A percentile compares a stretch with the other conserved stretches of the same genome.
These are phyloP conservation scores for Gaillardinia entomophila DNA, from an alignment of 805 yeast species.

Conservation along the genomic window DNA sequence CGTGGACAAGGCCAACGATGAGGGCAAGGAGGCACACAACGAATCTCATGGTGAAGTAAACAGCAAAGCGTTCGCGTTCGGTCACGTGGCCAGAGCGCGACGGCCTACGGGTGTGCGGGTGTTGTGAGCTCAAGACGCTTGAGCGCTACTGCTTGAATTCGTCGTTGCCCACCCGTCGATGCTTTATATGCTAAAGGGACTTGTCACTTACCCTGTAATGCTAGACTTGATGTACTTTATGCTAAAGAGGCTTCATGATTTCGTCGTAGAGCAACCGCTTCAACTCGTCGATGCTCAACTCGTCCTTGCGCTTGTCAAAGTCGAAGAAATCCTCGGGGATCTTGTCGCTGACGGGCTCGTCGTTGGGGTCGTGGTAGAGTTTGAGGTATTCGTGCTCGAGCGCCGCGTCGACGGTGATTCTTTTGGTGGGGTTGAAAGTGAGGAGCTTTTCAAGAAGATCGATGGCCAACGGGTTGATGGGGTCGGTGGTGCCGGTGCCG, in stretches of 20 bases:
- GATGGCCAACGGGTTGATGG: conserved; percentile 36
- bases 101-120: too few relatives aligned
- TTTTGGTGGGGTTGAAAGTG: conserved; percentile 62
- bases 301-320: conserved; percentile 80
- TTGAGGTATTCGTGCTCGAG: conserved; percentile 79
- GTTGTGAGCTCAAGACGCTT: too few relatives aligned
- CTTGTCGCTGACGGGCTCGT: conserved; percentile 82
- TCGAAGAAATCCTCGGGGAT: conserved; percentile 85
- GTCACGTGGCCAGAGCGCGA: too few relatives aligned
- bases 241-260: conserved; percentile 57
- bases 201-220: too few relatives aligned
- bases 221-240: too few relatives aligned
- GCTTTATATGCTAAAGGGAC: too few relatives aligned
- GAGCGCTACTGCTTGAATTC: too few relatives aligned
- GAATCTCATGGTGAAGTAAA: conserved; percentile 6
- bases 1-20: conserved; percentile 24
- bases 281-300: conserved; percentile 67
- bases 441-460: conserved; percentile 65
- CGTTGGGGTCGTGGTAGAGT: conserved; percentile 91
- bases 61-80: not conserved
- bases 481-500: not conserved
- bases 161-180: too few relatives aligned
- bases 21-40: conserved; percentile 6
- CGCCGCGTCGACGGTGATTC: conserved; percentile 74
- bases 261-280: conserved; percentile 76